Base-by-base conservation (phyloP, 495 filamentous ascomycete genomes). In the Rostrohypoxylon terebratum region DNA sequence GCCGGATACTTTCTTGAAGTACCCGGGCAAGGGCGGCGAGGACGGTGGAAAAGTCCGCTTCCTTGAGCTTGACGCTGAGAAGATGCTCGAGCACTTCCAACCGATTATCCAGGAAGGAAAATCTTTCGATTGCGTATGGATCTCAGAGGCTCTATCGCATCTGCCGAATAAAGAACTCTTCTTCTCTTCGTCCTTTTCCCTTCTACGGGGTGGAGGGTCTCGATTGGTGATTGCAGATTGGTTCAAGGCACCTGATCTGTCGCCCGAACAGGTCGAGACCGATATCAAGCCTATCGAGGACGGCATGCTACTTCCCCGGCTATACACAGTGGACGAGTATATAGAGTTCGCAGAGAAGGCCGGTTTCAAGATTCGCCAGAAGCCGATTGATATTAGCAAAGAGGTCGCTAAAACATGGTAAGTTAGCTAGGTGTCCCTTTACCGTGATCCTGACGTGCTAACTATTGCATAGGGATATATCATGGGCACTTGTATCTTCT, bases 201-300 rank as follows among this genome's bases (percentile, higher is more conserved):
- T 89, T 68, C 76, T 88, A 0, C 80, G 81, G 2, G 82, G 84
- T 11, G 53, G 55, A 14, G 63, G 51, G 4, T 68, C 68, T 18
- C 87, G 83, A 68, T 53, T 89, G 57, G 86, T 86, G 18, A 73
- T 88, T 60, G 86, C 87, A 31, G 87, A 89, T 71, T 89, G 86
- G 84, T 88, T 85, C 72, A 85, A 83, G 78, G 79, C 74, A 25
- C 86, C 84, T 63, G 77, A 48, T 2, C 74, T 86, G 71, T 77
- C 77, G 0, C 69, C 80, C 38, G 73, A 76, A 65, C 72, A 84
- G 72, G 81, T 85, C 59, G 80, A 82, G 1, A 77, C 75, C 9
- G 85, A 90, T 63, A 86, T 90, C 38, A 81, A 82, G 68, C 85
- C 83, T 2, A 89, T 90, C 54, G 87, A 88, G 72, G 87, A 87